Evolutionary conservation across 2,329 filamentous ascomycete genomes (phyloP).

Genomic region (Pseudopyricularia javanii): DNA sequence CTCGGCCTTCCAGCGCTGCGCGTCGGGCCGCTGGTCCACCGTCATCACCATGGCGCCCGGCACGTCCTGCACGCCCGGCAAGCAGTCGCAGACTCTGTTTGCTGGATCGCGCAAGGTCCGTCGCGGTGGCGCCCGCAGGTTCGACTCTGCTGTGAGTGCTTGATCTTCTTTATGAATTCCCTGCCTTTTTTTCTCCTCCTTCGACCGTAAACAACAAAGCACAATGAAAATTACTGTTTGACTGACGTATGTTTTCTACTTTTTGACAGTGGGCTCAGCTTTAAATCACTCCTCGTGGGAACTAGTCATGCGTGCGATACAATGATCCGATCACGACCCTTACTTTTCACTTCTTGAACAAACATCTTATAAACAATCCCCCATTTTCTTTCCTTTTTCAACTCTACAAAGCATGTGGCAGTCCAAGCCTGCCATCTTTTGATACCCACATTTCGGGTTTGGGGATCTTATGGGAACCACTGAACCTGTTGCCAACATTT

Average conservation of each 20-base stretch:
- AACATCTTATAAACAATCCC: neutral
- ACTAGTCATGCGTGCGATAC: neutral
- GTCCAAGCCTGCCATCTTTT: neutral
- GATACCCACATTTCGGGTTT: too few relatives aligned
- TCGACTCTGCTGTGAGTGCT: neutral
- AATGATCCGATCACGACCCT: neutral
- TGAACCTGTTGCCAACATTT: too few relatives aligned
- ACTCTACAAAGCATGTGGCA: neutral
- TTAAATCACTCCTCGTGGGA: neutral
- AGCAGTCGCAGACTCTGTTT: constrained; percentile 1
- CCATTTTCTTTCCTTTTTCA: neutral
- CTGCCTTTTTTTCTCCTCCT: neutral
- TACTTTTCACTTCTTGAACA: neutral
- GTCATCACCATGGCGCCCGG: constrained; percentile 37
- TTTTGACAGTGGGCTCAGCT: neutral
- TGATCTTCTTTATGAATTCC: neutral
- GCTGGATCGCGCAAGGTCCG: neutral
- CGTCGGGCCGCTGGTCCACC: constrained; percentile 41
- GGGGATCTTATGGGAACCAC: too few relatives aligned
- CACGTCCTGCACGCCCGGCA: constrained; percentile 28
- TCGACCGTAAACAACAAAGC: neutral
- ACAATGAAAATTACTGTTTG: neutral
- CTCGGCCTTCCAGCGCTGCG: constrained; percentile 49
- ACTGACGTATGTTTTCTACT: neutral
- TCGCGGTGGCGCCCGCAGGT: neutral